phyloP scores from a whole-genome alignment of 2,329 filamentous ascomycete genomes.

The Monilinia aucupariae region DNA sequence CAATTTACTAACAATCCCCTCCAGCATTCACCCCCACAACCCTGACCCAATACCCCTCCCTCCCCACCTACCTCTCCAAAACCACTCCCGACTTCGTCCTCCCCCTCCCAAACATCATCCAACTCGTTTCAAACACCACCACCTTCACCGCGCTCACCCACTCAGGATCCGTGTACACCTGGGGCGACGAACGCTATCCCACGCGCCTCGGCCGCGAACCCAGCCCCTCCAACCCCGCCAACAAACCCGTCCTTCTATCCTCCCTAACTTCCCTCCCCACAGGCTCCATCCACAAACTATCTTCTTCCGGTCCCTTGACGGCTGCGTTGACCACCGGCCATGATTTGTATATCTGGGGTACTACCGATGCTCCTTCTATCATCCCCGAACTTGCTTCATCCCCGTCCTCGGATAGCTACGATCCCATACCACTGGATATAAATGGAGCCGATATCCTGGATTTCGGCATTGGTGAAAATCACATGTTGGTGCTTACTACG shows the following conservation, averaged over 20 bases:
- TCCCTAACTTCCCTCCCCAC: constrained; percentile 48
- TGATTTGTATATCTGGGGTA: constrained; percentile 59
- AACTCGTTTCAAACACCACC: constrained; percentile 36
- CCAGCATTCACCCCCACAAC: constrained; percentile 7
- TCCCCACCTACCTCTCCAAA: constrained; percentile 18
- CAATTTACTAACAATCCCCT: not conserved
- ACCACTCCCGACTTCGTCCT: constrained; percentile 6
- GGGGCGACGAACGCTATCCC: constrained; percentile 55
- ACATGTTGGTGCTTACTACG: constrained; percentile 51
- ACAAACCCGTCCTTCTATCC: constrained; percentile 42
- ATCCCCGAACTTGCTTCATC: constrained; percentile 18
- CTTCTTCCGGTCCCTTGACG: constrained; percentile 48
- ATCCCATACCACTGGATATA: constrained; percentile 33
- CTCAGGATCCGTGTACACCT: constrained; percentile 38
- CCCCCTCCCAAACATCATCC: constrained; percentile 17
- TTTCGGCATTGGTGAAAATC: constrained; percentile 52
- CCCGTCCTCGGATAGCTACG: not conserved
- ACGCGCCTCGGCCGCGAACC: constrained; percentile 51
- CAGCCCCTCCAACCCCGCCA: constrained; percentile 40
- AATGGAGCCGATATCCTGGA: constrained; percentile 49
- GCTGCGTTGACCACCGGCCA: constrained; percentile 53
- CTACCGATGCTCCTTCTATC: constrained; percentile 24
- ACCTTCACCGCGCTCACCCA: constrained; percentile 38
- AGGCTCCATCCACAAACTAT: constrained; percentile 49
- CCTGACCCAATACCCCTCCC: constrained; percentile 22